phyloP scores from a whole-genome alignment of 768 basidiomycete genomes.

The Fomitopsis pulvina region DNA sequence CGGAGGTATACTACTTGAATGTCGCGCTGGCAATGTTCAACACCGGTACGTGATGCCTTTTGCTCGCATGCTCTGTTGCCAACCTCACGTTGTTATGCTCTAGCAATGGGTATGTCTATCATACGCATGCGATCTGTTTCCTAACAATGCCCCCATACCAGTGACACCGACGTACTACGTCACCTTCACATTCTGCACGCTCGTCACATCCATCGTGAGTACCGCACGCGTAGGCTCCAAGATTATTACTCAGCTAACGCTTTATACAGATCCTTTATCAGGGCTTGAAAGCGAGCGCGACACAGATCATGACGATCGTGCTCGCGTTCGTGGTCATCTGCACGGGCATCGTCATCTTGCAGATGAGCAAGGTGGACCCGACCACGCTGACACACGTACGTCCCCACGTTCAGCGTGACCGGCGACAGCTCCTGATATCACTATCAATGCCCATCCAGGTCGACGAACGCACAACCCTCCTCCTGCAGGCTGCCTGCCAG shows the following conservation, averaged over 20 bases:
- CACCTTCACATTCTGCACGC: constrained; percentile 73
- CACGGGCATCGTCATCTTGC: constrained; percentile 85
- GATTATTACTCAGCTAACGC: not conserved
- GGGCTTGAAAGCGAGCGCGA: constrained; percentile 69
- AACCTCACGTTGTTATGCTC: not conserved
- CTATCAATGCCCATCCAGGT: too few species aligned
- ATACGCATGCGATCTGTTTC: not conserved
- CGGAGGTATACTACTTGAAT: constrained; percentile 90
- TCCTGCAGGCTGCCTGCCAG: not conserved
- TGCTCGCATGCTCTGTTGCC: not conserved
- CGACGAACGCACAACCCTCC: not conserved
- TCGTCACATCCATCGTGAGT: constrained; percentile 71
- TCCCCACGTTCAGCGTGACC: too few species aligned
- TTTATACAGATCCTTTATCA: constrained; percentile 67
- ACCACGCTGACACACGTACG: constrained; percentile 42
- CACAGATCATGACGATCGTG: constrained; percentile 80
- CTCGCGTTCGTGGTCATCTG: constrained; percentile 87
- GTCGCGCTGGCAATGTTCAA: constrained; percentile 91
- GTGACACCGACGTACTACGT: constrained; percentile 76
- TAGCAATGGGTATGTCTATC: constrained; percentile 52
- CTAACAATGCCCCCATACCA: constrained; percentile 21
- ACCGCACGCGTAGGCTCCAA: not conserved
- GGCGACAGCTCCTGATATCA: too few species aligned
- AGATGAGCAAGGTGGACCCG: constrained; percentile 92
- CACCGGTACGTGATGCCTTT: constrained; percentile 43